Percentiles rank a stretch among this genome's conserved stretches.
Conservation (phyloP, 805 yeast genomes). For the Nematodospora valgi region DNA sequence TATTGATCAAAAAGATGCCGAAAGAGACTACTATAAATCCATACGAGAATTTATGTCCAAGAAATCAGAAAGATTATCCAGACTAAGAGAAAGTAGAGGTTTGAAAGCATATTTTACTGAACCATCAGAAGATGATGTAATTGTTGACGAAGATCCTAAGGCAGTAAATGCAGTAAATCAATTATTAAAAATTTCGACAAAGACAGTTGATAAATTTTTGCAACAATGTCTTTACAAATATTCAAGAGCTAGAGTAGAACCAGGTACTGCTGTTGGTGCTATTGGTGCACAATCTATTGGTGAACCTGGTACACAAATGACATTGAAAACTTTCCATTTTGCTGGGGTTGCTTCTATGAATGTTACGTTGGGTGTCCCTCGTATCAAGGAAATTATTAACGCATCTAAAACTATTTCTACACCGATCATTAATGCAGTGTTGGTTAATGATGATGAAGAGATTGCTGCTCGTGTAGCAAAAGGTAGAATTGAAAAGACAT, state of each 20-base stretch:
- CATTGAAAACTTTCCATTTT: slow-evolving; percentile 88
- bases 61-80: slow-evolving; percentile 57
- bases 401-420: slow-evolving; percentile 95
- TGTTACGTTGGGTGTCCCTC: slow-evolving; percentile 98
- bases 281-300: slow-evolving; percentile 99
- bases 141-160: slow-evolving; percentile 37
- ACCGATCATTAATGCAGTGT: slow-evolving; percentile 91
- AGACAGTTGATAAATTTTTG: slow-evolving; percentile 62
- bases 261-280: slow-evolving; percentile 99
- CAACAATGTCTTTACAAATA: slow-evolving; percentile 78
- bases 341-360: slow-evolving; percentile 99
- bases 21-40: slow-evolving; percentile 78
- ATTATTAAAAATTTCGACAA: slow-evolving; percentile 60
- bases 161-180: slow-evolving; percentile 54
- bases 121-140: slow-evolving; percentile 38
- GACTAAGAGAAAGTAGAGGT: slow-evolving; percentile 52
- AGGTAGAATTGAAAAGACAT: slow-evolving; percentile 93
- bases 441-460: slow-evolving; percentile 91
- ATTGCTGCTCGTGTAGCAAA: slow-evolving; percentile 98
- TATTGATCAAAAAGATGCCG: slow-evolving; percentile 85
- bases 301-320: slow-evolving; percentile 99
- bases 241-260: slow-evolving; percentile 88
- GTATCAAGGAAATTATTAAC: slow-evolving; percentile 97
- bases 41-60: slow-evolving; percentile 58
- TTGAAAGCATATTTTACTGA: slow-evolving; percentile 42